Conservation (phyloP, 2,329 filamentous ascomycete genomes). For the Orbilia brochopaga region DNA sequence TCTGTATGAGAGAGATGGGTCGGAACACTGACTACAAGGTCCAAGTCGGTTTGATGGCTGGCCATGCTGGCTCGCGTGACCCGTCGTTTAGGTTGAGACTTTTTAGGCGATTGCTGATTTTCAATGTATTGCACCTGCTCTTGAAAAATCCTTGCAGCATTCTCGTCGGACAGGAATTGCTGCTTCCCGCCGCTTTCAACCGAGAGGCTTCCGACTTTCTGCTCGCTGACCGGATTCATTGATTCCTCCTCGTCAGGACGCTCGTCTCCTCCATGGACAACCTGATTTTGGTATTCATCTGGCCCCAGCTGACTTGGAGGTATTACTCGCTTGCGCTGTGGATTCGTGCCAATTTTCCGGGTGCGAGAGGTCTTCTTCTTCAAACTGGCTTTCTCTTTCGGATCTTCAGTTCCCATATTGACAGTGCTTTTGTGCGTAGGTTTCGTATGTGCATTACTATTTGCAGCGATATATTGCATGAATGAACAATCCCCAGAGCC, state of each 20-base stretch:
- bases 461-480: constrained; percentile 3
- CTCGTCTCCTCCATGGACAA: constrained; percentile 1
- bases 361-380: constrained; percentile 59
- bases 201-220: constrained; percentile 67
- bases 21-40: constrained; percentile 7
- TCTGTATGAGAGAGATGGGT: constrained; percentile 4
- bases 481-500: constrained; percentile 33
- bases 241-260: constrained; percentile 11
- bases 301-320: constrained; percentile 1
- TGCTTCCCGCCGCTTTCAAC: constrained; percentile 56
- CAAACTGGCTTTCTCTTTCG: constrained; percentile 55
- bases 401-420: neutral
- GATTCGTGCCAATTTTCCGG: constrained; percentile 30
- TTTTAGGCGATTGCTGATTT: constrained; percentile 5
- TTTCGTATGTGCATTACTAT: neutral
- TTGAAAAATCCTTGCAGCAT: constrained; percentile 2
- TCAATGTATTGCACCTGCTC: constrained; percentile 4
- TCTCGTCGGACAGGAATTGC: constrained; percentile 7
- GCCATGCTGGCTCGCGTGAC: constrained; percentile 45
- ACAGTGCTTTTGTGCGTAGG: neutral
- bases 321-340: constrained; percentile 54
- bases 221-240: constrained; percentile 59
- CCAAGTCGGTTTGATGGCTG: constrained; percentile 3
- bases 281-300: constrained; percentile 55
- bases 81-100: constrained; percentile 31